phyloP scores from a whole-genome alignment of 345 rosid genomes.

The Angophora floribunda region DNA sequence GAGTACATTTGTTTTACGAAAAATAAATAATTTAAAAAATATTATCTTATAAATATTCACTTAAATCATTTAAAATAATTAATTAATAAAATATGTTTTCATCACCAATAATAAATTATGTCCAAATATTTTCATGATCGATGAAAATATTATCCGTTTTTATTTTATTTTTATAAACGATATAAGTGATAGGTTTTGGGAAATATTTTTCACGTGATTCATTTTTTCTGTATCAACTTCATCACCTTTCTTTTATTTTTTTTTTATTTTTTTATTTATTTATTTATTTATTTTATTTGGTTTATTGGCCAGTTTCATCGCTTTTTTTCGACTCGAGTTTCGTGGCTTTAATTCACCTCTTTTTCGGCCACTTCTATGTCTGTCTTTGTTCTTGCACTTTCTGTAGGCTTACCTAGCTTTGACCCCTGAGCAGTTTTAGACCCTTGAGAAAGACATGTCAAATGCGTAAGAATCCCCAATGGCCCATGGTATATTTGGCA shows the following conservation, averaged over 20 bases:
- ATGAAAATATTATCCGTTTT: too few relatives aligned
- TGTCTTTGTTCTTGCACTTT: not conserved
- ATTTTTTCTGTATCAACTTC: not conserved
- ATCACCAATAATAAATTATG: too few relatives aligned
- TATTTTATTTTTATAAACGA: too few relatives aligned
- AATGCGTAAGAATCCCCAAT: not conserved
- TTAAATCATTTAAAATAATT: fast-evolving
- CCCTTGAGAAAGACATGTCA: not conserved
- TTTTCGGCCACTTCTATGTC: not conserved
- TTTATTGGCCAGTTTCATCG: not conserved
- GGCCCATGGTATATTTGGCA: not conserved
- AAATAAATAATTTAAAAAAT: too few relatives aligned
- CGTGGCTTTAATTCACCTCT: not conserved
- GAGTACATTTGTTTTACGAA: too few relatives aligned
- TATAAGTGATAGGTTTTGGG: not conserved
- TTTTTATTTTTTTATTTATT: not conserved
- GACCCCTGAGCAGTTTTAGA: not conserved
- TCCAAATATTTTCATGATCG: too few relatives aligned
- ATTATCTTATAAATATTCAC: too few relatives aligned
- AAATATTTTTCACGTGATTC: too few relatives aligned
- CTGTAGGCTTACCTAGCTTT: not conserved
- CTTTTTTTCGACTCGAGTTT: too few relatives aligned
- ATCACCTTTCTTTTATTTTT: not conserved
- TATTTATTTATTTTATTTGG: not conserved
- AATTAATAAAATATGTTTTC: too few relatives aligned